These are phyloP conservation scores for Trametes gibbosa DNA, from an alignment of 768 basidiomycete genomes.

Conservation along the genomic window DNA sequence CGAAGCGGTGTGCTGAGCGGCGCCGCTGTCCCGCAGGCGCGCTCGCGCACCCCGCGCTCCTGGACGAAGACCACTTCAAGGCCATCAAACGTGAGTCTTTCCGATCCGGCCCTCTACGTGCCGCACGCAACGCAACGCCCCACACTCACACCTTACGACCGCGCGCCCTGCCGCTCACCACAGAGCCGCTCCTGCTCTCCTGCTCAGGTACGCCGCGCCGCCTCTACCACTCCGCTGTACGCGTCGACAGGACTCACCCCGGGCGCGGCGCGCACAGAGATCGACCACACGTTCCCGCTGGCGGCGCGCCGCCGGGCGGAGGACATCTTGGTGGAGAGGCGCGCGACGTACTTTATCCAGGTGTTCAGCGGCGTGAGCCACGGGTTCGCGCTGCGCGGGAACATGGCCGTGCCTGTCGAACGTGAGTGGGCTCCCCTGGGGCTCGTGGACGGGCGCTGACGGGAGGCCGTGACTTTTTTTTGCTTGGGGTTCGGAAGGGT, in stretches of 20 bases:
- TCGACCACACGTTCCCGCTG: slow-evolving; percentile 51
- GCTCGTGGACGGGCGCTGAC: no score
- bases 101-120: neutral
- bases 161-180: no score
- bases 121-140: no score
- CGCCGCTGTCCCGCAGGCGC: slow-evolving; percentile 49
- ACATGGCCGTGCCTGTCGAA: neutral
- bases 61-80: slow-evolving; percentile 47
- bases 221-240: neutral
- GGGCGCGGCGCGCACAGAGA: no score
- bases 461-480: no score
- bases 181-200: slow-evolving; percentile 53
- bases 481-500: slow-evolving; percentile 15
- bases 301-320: slow-evolving; percentile 54
- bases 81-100: slow-evolving; percentile 44
- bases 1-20: no score
- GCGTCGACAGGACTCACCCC: no score
- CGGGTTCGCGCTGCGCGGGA: slow-evolving; percentile 27
- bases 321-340: slow-evolving; percentile 49
- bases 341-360: slow-evolving; percentile 55
- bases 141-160: no score
- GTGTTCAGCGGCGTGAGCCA: slow-evolving; percentile 47
- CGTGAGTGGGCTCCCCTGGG: neutral
- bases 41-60: slow-evolving; percentile 52
- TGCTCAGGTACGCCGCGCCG: slow-evolving; percentile 46